phyloP scores from a whole-genome alignment of 805 yeast genomes.

The Scheffersomyces lignosus region DNA sequence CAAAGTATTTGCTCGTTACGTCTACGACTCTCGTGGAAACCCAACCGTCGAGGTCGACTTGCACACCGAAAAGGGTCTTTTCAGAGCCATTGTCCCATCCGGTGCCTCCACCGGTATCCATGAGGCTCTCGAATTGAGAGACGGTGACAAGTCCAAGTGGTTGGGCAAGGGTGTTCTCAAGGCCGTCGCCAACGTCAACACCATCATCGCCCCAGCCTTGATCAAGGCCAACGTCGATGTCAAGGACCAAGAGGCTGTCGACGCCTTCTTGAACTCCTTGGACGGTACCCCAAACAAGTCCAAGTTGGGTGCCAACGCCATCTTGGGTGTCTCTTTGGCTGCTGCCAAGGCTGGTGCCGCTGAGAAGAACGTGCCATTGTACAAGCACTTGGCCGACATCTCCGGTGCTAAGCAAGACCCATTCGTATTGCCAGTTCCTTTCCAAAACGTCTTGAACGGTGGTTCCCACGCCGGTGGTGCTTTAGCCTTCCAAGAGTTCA shows the following conservation, averaged over 20 bases:
- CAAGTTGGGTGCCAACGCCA: slow-evolving; percentile 98
- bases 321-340: slow-evolving; percentile 96
- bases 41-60: slow-evolving; percentile 99
- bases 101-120: slow-evolving; percentile 99
- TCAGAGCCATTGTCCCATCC: slow-evolving; percentile 98
- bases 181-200: slow-evolving; percentile 96
- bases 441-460: slow-evolving; percentile 99
- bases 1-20: slow-evolving; percentile 91
- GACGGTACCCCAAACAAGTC: slow-evolving; percentile 98
- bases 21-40: slow-evolving; percentile 99
- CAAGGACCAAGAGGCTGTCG: slow-evolving; percentile 82
- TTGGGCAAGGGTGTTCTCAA: slow-evolving; percentile 97
- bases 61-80: slow-evolving; percentile 86
- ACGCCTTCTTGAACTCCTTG: slow-evolving; percentile 77
- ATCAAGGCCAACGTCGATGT: slow-evolving; percentile 79
- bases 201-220: slow-evolving; percentile 91
- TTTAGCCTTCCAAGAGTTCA: slow-evolving; percentile 98
- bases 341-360: slow-evolving; percentile 99
- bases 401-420: slow-evolving; percentile 73
- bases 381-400: slow-evolving; percentile 84
- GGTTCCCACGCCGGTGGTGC: slow-evolving; percentile 99
- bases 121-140: slow-evolving; percentile 98
- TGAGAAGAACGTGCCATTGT: slow-evolving; percentile 89
- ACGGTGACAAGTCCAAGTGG: slow-evolving; percentile 97
- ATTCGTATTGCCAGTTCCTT: slow-evolving; percentile 96